Conservation (phyloP, 2,329 filamentous ascomycete species). For the Calonectria henricotiae region DNA sequence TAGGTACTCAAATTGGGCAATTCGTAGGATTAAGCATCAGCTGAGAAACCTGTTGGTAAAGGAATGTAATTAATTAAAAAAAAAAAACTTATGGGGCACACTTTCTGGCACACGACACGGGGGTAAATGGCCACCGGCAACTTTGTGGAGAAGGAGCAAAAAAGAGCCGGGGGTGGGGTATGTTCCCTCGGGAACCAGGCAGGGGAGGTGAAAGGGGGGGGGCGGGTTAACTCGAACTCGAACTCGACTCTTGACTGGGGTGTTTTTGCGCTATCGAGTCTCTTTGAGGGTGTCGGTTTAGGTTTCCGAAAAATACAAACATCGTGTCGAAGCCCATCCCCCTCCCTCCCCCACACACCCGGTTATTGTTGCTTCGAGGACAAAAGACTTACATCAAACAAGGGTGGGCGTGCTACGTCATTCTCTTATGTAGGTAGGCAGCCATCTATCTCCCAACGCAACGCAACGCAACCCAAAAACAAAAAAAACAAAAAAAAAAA, state of each 20-base stretch:
- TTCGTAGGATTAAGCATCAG: conserved; percentile 10
- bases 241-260: background rate
- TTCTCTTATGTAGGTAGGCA: no score
- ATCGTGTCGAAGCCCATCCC: no score
- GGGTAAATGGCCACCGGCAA: conserved; percentile 2
- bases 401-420: no score
- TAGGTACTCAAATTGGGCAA: background rate
- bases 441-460: no score
- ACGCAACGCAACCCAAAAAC: background rate
- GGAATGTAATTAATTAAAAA: background rate
- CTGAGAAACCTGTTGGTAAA: background rate
- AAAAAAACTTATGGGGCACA: background rate
- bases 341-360: background rate
- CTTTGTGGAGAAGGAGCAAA: conserved; percentile 10
- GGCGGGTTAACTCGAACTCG: background rate
- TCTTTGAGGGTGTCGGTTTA: background rate
- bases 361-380: background rate
- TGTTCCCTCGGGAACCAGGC: background rate
- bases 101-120: background rate
- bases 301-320: background rate
- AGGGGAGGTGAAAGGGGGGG: background rate
- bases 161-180: conserved; percentile 18
- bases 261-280: background rate
- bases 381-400: no score
- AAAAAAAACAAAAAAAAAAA: background rate